phyloP scores from a whole-genome alignment of 1,284 basidiomycete species.

The Pascua sp. region DNA sequence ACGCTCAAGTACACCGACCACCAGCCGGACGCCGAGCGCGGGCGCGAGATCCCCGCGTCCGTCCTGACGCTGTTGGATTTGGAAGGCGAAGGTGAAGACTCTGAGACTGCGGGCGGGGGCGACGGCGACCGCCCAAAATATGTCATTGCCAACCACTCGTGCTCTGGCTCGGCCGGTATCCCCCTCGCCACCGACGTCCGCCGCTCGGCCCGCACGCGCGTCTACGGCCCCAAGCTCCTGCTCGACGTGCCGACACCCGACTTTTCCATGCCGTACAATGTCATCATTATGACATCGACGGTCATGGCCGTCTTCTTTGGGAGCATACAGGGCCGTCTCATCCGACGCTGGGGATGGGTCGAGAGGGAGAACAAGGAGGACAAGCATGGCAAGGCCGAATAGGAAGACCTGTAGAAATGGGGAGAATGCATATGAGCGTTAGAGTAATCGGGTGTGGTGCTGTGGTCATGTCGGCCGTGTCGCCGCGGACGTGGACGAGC shows the following conservation, averaged over 20 bases:
- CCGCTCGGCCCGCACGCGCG: constrained; percentile 44
- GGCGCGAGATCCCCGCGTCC: constrained; percentile 85
- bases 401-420: no score
- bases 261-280: constrained; percentile 99
- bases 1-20: constrained; percentile 94
- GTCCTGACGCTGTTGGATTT: constrained; percentile 54
- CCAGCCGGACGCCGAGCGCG: constrained; percentile 89
- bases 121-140: neutral
- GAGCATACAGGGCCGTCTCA: constrained; percentile 80
- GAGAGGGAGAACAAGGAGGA: neutral
- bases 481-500: no score
- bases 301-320: constrained; percentile 91
- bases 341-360: constrained; percentile 66
- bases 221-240: constrained; percentile 77
- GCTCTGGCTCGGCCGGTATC: no score
- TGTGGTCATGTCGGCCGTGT: no score
- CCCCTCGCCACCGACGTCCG: neutral
- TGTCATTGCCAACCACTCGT: no score
- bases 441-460: no score
- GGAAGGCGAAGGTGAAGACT: constrained; percentile 19
- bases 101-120: neutral
- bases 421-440: no score
- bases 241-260: constrained; percentile 92
- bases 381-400: no score
- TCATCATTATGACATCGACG: constrained; percentile 92